These are phyloP conservation scores for Penicillium sp. DNA, from an alignment of 2,329 filamentous ascomycete genomes.

Conservation along the genomic window DNA sequence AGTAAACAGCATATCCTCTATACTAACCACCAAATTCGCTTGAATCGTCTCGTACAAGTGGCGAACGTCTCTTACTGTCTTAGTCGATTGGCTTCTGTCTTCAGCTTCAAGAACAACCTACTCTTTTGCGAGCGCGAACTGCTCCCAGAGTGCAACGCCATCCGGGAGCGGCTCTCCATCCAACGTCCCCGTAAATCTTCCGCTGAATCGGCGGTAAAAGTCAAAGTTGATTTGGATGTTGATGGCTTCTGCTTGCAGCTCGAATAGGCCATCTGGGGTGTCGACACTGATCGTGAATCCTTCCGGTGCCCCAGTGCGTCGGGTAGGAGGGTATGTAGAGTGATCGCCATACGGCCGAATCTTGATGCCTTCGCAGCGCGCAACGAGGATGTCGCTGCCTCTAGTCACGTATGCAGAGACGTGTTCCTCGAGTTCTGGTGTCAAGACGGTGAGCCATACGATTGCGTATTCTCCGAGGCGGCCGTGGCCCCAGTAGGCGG, in stretches of 20 bases:
- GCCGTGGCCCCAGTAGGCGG: constrained; percentile 4
- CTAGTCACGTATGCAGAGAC: constrained; percentile 7
- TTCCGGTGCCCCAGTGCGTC: background rate
- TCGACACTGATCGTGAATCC: background rate
- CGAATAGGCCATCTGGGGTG: background rate
- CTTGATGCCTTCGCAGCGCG: background rate
- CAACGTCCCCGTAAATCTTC: background rate
- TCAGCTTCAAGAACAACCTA: background rate
- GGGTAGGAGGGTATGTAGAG: constrained; percentile 3
- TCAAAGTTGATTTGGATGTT: background rate
- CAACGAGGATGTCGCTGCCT: background rate
- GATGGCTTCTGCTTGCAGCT: background rate
- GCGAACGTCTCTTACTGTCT: too few species aligned
- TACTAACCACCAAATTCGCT: too few species aligned
- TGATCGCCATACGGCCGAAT: constrained; percentile 1
- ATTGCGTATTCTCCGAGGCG: background rate
- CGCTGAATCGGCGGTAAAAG: background rate
- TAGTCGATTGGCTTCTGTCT: too few species aligned
- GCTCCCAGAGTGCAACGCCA: constrained; percentile 7
- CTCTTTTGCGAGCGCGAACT: background rate
- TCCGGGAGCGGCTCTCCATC: background rate
- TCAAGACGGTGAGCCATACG: background rate
- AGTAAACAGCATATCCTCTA: too few species aligned
- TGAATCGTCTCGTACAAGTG: too few species aligned
- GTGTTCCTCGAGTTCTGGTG: background rate